Evolutionary conservation across 345 rosid genomes (phyloP).

Genomic region (Orychophragmus violaceus): DNA sequence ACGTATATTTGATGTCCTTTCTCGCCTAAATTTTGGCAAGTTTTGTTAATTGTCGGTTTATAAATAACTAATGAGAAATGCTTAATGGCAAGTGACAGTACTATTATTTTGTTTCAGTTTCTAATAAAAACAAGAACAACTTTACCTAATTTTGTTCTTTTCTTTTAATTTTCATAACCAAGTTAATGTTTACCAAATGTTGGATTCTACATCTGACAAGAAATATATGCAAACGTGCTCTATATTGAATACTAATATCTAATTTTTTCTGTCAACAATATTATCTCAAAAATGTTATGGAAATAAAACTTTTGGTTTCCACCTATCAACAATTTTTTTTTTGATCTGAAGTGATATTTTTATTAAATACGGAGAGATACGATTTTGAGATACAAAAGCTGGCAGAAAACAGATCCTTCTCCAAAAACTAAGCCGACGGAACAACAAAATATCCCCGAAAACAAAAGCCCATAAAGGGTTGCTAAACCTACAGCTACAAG

Average conservation of each 20-base stretch:
- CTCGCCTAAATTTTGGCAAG: constrained; percentile 19
- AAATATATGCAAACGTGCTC: constrained; percentile 20
- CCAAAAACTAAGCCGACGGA: no score
- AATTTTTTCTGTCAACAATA: neutral
- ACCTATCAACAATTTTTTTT: constrained; percentile 9
- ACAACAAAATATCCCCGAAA: no score
- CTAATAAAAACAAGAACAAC: constrained; percentile 13
- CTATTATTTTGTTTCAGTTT: constrained; percentile 21
- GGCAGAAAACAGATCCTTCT: no score
- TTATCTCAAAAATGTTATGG: neutral
- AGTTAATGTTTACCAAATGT: constrained; percentile 7
- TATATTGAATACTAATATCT: neutral
- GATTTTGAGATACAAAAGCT: no score
- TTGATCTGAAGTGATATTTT: no score
- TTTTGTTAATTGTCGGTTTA: constrained; percentile 23
- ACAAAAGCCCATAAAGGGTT: no score
- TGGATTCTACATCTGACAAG: constrained; percentile 29
- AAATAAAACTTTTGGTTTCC: neutral
- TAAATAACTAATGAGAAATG: constrained; percentile 8
- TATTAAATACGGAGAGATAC: no score
- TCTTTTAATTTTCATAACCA: neutral
- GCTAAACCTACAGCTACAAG: no score
- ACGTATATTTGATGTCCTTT: constrained; percentile 25
- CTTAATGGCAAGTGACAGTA: constrained; percentile 21
- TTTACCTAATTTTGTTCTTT: neutral